Evolutionary conservation across 768 basidiomycete species (phyloP).

Genomic region (Ramaria rubella): DNA sequence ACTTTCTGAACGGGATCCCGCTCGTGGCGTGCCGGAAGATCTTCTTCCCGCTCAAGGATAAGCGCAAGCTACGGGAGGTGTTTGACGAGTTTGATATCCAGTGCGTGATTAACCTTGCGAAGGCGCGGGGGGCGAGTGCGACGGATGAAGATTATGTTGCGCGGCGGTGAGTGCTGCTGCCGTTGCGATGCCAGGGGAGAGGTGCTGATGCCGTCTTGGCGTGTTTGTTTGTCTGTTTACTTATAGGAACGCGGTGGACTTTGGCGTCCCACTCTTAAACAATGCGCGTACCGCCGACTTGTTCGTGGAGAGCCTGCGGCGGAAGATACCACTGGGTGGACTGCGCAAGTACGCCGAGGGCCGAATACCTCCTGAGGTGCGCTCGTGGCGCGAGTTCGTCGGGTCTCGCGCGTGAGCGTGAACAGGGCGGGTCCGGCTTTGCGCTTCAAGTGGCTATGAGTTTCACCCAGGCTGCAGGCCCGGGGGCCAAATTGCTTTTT

Average conservation of each 20-base stretch:
- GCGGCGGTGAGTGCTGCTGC: conserved; percentile 70
- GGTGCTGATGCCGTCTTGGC: too few relatives aligned
- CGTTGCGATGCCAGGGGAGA: too few relatives aligned
- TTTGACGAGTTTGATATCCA: conserved; percentile 94
- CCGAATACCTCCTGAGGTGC: conserved; percentile 83
- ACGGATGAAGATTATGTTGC: conserved; percentile 97
- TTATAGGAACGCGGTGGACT: conserved; percentile 86
- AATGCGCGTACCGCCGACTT: conserved; percentile 83
- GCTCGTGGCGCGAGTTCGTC: conserved; percentile 87
- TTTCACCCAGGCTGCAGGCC: too few relatives aligned
- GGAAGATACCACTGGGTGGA: conserved; percentile 77
- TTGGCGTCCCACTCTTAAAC: conserved; percentile 87
- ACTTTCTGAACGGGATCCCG: conserved; percentile 70
- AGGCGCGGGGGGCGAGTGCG: conserved; percentile 64
- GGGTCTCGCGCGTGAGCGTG: conserved; percentile 58
- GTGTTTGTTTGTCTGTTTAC: too few relatives aligned
- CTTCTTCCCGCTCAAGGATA: conserved; percentile 94
- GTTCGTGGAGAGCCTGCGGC: conserved; percentile 82
- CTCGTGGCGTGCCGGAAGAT: conserved; percentile 82
- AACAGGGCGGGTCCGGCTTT: too few relatives aligned
- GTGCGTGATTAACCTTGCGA: conserved; percentile 88
- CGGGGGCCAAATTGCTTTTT: too few relatives aligned
- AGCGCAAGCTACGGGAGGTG: conserved; percentile 88
- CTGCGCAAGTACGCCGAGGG: conserved; percentile 79
- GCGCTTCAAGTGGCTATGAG: too few relatives aligned